Base-by-base conservation (phyloP, 495 filamentous ascomycete species). In the Thermothielavioides terrestris region DNA sequence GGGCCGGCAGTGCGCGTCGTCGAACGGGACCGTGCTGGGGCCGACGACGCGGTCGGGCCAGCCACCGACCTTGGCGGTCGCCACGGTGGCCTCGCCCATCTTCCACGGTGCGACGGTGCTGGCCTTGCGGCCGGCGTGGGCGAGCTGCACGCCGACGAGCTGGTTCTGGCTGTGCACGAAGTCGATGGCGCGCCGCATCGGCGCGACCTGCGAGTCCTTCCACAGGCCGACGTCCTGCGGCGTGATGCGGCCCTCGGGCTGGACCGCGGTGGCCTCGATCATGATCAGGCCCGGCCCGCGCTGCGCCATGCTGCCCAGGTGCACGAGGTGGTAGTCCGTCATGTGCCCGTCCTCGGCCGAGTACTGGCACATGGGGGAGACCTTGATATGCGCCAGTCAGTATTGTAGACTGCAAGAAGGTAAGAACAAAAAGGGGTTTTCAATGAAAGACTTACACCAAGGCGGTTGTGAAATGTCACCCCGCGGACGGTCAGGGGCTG, bases 101-200 rank as follows among this genome's bases (percentile, higher is more conserved):
- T 44, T 50, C 83, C 84, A 88, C 0, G 84, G 84, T 0, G 86
- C 77, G 3, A 85, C 73, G 1, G 77, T 84, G 43, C 70, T 77
- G 0, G 82, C 83, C 58, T 89, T 89, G n/a, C 86, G 69, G 1
- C 87, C 87, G 2, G 86, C 85, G 57, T 92, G 87, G 12, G 69
- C 83, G 6, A 91, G 62, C 67, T 92, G 87, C 50, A 91, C 81
- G 36, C 74, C 85, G 38, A 86, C 79, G 54, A 82, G 81, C 63
- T 83, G 81, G 58, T 70, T 68, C 61, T 86, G 83, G 44, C 71
- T 76, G 64, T 90, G 81, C 2, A 77, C 79, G 54, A 89, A 88
- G 36, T 88, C 82, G 23, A 80, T 70, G 42, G 85, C 71, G 15
- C 75, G 66, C 53, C 71, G 73, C 47, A 89, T 55, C 1, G 74